Evolutionary conservation across 441 rosid species (phyloP), one percentile per base, ranked within the genome.

Genomic region (Euphorbia celastroides): DNA sequence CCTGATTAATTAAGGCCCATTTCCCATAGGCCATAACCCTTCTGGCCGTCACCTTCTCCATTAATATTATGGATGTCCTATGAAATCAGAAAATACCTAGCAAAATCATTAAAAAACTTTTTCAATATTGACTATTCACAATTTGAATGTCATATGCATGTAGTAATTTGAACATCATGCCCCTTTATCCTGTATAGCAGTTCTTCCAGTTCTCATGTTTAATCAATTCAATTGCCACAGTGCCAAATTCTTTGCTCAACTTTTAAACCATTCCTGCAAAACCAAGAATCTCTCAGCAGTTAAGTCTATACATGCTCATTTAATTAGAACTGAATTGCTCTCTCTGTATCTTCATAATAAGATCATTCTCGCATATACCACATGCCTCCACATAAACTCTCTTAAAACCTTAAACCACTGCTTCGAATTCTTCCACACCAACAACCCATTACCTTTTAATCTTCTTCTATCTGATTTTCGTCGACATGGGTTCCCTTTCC

Each of bases 381-480:
- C 65, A 8, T 80, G 74, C 72, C 73, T 66, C 34, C 46, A 61
- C 26, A 16, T 42, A 46, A 73, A 62, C 71, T 60, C 38, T 60
- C 66, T 67, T 42, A 20, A 77, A 71, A 70, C 68, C 60, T 50
- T 85, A 44, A 73, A 63, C n/a, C 72, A 73, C 25, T 78, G 76
- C 77, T 74, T 77, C 71, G 76, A 72, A 61, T 70, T 64, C 77
- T 16, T 80, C 26, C 60, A 67, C 72, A 75, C 79, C 60, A 14
- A 22, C 59, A 67, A 68, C 72, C 83, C 82, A 48, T 64, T 80
- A 16, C 78, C 75, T 64, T 81, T 75, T 71, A 85, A 85, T 71
- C 65, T 70, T 5, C 64, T 85, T 3, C 46, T 79, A 48, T 81
- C 84, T n/a, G 66, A 71, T 67, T 83, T 80, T 69, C 70, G 65